Percentiles rank a stretch among this genome's conserved stretches.
phyloP scores from a whole-genome alignment of 164 flowering plant genomes.

The Berberis thunbergii region DNA sequence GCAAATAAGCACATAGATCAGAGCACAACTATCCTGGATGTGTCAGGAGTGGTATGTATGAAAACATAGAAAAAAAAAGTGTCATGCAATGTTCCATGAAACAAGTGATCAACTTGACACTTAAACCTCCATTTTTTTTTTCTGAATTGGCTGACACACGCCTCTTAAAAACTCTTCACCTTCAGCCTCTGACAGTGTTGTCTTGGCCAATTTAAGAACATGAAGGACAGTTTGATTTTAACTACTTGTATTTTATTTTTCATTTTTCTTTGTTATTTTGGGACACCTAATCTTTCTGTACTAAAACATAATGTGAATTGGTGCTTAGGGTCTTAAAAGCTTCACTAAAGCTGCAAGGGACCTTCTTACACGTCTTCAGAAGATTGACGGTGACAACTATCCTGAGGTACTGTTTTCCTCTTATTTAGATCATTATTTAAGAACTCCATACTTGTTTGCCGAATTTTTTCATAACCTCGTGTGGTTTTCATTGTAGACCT shows the following conservation, averaged over 20 bases:
- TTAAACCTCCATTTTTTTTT: too few relatives aligned
- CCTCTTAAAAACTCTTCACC: too few relatives aligned
- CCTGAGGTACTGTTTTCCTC: conserved; percentile 68
- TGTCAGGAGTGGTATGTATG: conserved; percentile 88
- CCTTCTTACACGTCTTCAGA: conserved; percentile 67
- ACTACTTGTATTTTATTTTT: too few relatives aligned
- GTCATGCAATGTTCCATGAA: background rate
- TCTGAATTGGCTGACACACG: too few relatives aligned
- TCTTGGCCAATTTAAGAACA: too few relatives aligned
- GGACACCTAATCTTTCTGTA: background rate
- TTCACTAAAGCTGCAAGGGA: conserved; percentile 84
- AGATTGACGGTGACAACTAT: conserved; percentile 84
- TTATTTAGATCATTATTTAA: background rate
- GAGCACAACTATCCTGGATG: conserved; percentile 93
- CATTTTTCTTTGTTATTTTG: background rate
- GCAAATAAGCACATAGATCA: conserved; percentile 78
- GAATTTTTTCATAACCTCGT: background rate
- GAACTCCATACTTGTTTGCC: background rate
- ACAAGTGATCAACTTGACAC: too few relatives aligned
- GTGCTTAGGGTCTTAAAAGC: conserved; percentile 69
- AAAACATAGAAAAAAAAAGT: background rate
- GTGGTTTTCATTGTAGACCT: conserved; percentile 33
- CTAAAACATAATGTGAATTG: background rate
- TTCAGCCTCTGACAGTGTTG: too few relatives aligned
- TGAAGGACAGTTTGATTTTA: too few relatives aligned